Evolutionary conservation across 441 rosid genomes (phyloP).

Genomic region (Jatropha multifida): DNA sequence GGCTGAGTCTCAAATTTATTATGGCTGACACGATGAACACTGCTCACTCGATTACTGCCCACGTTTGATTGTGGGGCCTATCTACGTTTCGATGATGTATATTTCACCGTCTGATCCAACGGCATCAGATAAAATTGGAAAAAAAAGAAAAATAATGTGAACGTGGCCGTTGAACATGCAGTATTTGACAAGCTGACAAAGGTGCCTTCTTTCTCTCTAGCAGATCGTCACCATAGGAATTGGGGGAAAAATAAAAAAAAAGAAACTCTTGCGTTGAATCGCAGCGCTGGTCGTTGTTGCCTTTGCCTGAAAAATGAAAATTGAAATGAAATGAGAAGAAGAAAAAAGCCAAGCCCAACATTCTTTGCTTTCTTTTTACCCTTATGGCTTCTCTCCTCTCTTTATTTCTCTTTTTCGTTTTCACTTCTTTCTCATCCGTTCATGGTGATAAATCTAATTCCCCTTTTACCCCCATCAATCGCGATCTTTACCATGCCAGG

Average conservation of each 20-base stretch:
- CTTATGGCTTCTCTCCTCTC: conserved; percentile 18
- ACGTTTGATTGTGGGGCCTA: neutral
- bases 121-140: neutral
- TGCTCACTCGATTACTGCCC: neutral
- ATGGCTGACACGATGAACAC: neutral
- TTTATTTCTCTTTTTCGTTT: neutral
- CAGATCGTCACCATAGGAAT: neutral
- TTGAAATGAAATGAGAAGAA: conserved; percentile 19
- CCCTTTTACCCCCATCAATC: conserved; percentile 70
- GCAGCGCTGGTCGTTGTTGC: neutral
- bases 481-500: conserved; percentile 98
- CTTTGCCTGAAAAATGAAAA: neutral
- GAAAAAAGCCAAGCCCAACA: neutral
- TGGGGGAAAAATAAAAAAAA: too few relatives aligned
- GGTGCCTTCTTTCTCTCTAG: conserved; percentile 7
- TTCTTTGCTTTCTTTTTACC: conserved; percentile 8
- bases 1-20: too few relatives aligned
- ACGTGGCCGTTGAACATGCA: conserved; percentile 29
- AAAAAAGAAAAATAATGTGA: neutral
- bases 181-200: conserved; percentile 24
- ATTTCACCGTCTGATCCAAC: neutral
- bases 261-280: neutral
- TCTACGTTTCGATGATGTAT: neutral
- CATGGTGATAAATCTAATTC: conserved; percentile 23
- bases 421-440: conserved; percentile 22